Percentiles rank a stretch among this genome's conserved stretches.
Conservation (phyloP, 768 basidiomycete species). For the Dacryopinax spathularia region DNA sequence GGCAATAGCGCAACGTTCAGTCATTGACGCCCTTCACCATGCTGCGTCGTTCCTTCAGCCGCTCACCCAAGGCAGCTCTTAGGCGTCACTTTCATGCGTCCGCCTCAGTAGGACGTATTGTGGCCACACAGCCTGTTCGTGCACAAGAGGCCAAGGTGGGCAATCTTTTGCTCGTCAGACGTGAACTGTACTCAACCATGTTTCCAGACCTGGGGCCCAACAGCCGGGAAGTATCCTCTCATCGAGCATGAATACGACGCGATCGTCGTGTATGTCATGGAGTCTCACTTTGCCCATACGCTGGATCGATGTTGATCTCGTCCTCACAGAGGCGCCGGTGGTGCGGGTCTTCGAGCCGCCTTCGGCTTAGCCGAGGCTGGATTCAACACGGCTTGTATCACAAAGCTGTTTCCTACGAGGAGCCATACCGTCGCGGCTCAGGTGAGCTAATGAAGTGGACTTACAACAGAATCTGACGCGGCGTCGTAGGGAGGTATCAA, state of each 20-base stretch:
- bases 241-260: constrained; percentile 99
- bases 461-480: constrained; percentile 8
- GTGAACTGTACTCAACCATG: constrained; percentile 9
- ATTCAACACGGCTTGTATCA: constrained; percentile 97
- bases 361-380: constrained; percentile 98
- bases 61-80: constrained; percentile 39
- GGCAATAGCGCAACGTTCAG: too few species aligned
- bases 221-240: constrained; percentile 81
- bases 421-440: constrained; percentile 98
- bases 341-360: constrained; percentile 93
- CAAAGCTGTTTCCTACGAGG: constrained; percentile 95
- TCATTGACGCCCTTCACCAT: background rate
- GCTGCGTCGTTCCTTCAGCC: background rate
- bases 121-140: constrained; percentile 58
- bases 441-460: constrained; percentile 30
- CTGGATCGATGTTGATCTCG: background rate
- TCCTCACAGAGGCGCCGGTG: constrained; percentile 71
- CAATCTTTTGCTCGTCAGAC: constrained; percentile 5
- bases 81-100: constrained; percentile 52
- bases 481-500: constrained; percentile 82
- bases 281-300: background rate
- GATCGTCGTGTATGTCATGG: constrained; percentile 73
- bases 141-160: constrained; percentile 70
- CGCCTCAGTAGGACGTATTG: constrained; percentile 41
- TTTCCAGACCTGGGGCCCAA: constrained; percentile 22